Evolutionary conservation across 176 grass and related monocot genomes (phyloP).

Genomic region (Raddia distichophylla): DNA sequence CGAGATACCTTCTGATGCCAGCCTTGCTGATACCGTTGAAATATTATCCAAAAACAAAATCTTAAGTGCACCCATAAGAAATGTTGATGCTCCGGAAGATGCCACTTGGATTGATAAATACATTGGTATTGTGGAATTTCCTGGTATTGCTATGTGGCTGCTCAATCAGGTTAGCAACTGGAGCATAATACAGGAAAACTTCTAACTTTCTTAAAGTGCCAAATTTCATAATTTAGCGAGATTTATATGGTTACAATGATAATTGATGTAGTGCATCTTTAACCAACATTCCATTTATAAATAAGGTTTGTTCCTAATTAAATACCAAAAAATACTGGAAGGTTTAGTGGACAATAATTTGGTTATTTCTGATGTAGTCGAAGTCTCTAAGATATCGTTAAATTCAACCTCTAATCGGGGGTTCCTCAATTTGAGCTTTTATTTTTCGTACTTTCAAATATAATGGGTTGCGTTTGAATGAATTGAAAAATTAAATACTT

Average conservation of each 20-base stretch:
- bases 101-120: conserved; percentile 98
- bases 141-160: conserved; percentile 90
- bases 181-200: not conserved
- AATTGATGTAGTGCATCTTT: conserved; percentile 6
- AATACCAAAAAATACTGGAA: conserved; percentile 4
- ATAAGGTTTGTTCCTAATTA: not conserved
- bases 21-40: conserved; percentile 74
- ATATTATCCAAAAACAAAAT: conserved; percentile 96
- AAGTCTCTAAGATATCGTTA: not conserved
- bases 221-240: not conserved
- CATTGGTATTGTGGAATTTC: conserved; percentile 91
- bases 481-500: not conserved
- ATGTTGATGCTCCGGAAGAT: conserved; percentile 84
- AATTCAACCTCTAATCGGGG: not conserved
- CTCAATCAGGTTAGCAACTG: conserved; percentile 77
- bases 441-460: not conserved
- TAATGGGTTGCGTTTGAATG: not conserved
- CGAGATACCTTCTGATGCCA: conserved; percentile 83
- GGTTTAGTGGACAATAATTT: not conserved
- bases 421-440: not conserved
- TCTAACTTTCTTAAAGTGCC: not conserved
- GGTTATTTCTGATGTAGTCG: not conserved
- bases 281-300: not conserved
- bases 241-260: not conserved
- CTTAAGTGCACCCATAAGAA: conserved; percentile 85